A percentile compares a stretch with the other conserved stretches of the same genome.
These are phyloP conservation scores for Lyophyllum shimeji DNA, from an alignment of 768 basidiomycete genomes.

Conservation along the genomic window DNA sequence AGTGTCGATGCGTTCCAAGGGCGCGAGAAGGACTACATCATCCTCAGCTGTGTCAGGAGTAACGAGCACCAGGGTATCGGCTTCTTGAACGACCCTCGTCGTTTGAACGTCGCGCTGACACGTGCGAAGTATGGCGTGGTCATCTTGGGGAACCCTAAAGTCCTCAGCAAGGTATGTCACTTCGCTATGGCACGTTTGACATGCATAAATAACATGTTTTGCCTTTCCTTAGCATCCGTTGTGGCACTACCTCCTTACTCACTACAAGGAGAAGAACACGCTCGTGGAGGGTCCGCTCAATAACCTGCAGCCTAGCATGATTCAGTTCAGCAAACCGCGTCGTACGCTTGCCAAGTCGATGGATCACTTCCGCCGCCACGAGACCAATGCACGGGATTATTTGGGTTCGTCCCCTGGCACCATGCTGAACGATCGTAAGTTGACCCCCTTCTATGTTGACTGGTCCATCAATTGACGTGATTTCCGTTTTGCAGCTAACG, in stretches of 20 bases:
- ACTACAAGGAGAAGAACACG: slow-evolving; percentile 94
- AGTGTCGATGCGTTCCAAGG: slow-evolving; percentile 99
- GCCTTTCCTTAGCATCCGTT: slow-evolving; percentile 78
- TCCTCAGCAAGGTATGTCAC: slow-evolving; percentile 87
- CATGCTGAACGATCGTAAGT: slow-evolving; percentile 52
- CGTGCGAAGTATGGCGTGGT: slow-evolving; percentile 98
- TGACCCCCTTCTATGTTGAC: no score
- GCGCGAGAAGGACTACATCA: slow-evolving; percentile 99
- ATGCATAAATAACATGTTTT: slow-evolving; percentile 9
- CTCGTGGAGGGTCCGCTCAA: slow-evolving; percentile 96
- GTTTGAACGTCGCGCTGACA: slow-evolving; percentile 95
- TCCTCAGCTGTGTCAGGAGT: slow-evolving; percentile 94
- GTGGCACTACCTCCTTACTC: slow-evolving; percentile 97
- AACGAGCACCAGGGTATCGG: slow-evolving; percentile 99
- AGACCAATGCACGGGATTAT: slow-evolving; percentile 87
- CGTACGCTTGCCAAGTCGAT: slow-evolving; percentile 85
- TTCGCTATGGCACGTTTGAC: not conserved
- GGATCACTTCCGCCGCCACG: slow-evolving; percentile 92
- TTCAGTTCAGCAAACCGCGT: slow-evolving; percentile 97
- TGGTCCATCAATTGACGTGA: not conserved
- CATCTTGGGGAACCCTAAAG: slow-evolving; percentile 99
- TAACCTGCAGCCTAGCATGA: slow-evolving; percentile 98
- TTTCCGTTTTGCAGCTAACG: slow-evolving; percentile 30
- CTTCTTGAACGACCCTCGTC: slow-evolving; percentile 96
- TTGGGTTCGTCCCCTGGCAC: slow-evolving; percentile 37